Conservation (phyloP, 371 early-diverging fungal genomes). For the Entomophthora muscae region DNA sequence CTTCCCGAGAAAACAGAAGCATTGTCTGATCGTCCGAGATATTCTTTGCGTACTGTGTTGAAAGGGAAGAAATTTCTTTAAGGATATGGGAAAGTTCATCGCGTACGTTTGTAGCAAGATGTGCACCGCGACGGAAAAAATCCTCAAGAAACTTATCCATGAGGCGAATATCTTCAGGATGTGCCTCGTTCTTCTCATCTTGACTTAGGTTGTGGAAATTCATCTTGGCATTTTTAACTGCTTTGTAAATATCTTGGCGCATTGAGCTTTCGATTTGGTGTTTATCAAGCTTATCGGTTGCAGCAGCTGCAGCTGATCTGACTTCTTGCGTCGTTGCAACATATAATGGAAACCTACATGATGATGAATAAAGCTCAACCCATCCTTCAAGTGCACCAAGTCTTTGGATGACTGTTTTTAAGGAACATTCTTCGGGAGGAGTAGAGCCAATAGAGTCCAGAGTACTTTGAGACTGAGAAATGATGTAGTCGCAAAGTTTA, state of each 20-base stretch:
- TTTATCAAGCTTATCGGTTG: background rate
- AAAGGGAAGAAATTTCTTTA: background rate
- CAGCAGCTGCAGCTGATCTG: background rate
- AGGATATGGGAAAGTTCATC: background rate
- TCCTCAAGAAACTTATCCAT: background rate
- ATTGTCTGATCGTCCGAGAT: conserved; percentile 17
- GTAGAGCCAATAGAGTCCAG: background rate
- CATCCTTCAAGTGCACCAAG: background rate
- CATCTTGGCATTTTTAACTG: background rate
- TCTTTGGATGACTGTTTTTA: background rate
- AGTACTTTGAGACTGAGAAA: background rate
- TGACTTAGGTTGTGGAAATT: background rate
- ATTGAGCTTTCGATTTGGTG: background rate
- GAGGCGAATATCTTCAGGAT: background rate
- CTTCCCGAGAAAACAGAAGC: conserved; percentile 26
- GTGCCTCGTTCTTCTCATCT: background rate
- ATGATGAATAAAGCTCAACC: background rate
- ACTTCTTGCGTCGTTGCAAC: background rate
- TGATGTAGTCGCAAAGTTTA: background rate
- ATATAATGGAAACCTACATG: background rate
- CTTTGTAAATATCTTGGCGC: background rate
- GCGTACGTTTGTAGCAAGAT: background rate
- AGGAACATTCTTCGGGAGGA: background rate
- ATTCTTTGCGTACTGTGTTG: background rate
- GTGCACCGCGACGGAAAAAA: background rate